Conservation (phyloP, 2,329 filamentous ascomycete genomes). For the Clonostachys byssicola region DNA sequence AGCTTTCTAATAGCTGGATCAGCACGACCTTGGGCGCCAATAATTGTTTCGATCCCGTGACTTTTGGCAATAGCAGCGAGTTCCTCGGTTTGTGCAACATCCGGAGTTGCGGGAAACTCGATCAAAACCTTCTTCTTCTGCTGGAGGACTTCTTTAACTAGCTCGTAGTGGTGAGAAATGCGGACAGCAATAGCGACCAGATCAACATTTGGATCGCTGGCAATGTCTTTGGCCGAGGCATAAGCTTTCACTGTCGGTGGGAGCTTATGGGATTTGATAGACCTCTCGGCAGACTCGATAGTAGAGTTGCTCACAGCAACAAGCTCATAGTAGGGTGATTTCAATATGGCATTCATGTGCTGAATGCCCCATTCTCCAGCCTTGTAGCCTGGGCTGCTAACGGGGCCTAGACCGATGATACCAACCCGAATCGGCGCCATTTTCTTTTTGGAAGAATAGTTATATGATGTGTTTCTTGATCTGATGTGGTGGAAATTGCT, state of each 20-base stretch:
- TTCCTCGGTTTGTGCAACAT: slow-evolving; percentile 25
- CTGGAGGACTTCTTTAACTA: slow-evolving; percentile 31
- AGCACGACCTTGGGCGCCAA: slow-evolving; percentile 41
- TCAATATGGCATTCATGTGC: too few species aligned
- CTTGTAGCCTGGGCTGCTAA: too few species aligned
- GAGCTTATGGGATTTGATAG: slow-evolving; percentile 32
- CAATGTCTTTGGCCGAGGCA: slow-evolving; percentile 34
- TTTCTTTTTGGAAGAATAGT: too few species aligned
- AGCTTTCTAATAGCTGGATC: slow-evolving; percentile 33
- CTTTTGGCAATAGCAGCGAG: slow-evolving; percentile 24
- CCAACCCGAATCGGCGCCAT: too few species aligned
- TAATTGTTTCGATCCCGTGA: slow-evolving; percentile 26
- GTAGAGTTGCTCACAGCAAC: slow-evolving; percentile 44
- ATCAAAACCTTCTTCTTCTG: slow-evolving; percentile 44
- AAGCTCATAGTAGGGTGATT: slow-evolving; percentile 24
- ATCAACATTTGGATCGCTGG: slow-evolving; percentile 38
- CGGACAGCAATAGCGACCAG: slow-evolving; percentile 43
- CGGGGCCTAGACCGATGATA: too few species aligned
- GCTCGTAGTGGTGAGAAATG: slow-evolving; percentile 40
- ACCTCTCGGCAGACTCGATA: slow-evolving; percentile 28
- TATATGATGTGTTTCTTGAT: too few species aligned
- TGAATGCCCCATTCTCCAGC: too few species aligned
- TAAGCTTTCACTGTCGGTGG: slow-evolving; percentile 31
- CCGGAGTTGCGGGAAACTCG: slow-evolving; percentile 47
- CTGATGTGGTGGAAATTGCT: too few species aligned